A percentile compares a stretch with the other conserved stretches of the same genome.
Evolutionary conservation across 2,329 filamentous ascomycete species (phyloP).

Genomic region (Byssoonygena ceratinophila): DNA sequence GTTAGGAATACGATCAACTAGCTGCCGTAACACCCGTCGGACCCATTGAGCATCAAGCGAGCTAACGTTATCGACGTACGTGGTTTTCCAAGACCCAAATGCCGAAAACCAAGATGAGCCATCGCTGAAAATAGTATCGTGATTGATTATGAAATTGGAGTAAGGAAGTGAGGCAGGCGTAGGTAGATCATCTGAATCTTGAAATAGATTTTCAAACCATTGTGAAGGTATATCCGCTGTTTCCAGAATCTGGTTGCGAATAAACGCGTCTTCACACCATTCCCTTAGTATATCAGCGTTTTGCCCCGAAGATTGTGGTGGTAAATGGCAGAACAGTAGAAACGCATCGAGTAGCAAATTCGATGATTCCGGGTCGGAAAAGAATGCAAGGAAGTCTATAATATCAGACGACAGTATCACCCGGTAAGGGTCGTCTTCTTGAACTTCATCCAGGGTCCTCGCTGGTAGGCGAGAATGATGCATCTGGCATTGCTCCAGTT

Average conservation of each 20-base stretch:
- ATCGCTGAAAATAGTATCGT: slow-evolving; percentile 46
- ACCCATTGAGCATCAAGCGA: slow-evolving; percentile 41
- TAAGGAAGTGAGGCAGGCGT: slow-evolving; percentile 29
- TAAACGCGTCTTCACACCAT: slow-evolving; percentile 46
- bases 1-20: slow-evolving; percentile 39
- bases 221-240: slow-evolving; percentile 19
- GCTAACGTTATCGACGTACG: slow-evolving; percentile 20
- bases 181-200: slow-evolving; percentile 12
- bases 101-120: slow-evolving; percentile 40
- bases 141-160: slow-evolving; percentile 33
- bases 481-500: slow-evolving; percentile 45
- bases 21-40: slow-evolving; percentile 45
- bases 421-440: slow-evolving; percentile 71
- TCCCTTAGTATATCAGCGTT: slow-evolving; percentile 23
- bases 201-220: slow-evolving; percentile 21
- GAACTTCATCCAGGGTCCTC: slow-evolving; percentile 61
- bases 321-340: slow-evolving; percentile 55
- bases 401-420: slow-evolving; percentile 73
- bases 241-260: slow-evolving; percentile 35
- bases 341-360: slow-evolving; percentile 57
- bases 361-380: slow-evolving; percentile 26
- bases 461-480: slow-evolving; percentile 51
- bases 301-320: slow-evolving; percentile 37
- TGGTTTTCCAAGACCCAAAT: slow-evolving; percentile 26
- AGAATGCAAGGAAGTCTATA: slow-evolving; percentile 45